A percentile compares a stretch with the other conserved stretches of the same genome.
phyloP scores from a whole-genome alignment of 169 alveolate genomes.

The Eimeria falciformis region DNA sequence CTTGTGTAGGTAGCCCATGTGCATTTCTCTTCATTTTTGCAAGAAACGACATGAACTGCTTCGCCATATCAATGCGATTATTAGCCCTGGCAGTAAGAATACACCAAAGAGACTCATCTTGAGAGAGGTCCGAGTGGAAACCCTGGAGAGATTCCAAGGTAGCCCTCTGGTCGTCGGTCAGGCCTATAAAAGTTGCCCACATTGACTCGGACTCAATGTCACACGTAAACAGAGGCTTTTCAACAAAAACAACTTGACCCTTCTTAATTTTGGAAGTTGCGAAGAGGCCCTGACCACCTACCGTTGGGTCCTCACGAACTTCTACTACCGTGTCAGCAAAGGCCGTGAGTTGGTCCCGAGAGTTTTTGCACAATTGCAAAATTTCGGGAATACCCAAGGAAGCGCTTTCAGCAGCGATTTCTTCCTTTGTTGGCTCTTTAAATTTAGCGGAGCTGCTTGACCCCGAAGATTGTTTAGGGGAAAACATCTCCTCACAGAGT shows the following conservation, averaged over 20 bases:
- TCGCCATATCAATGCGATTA: slow-evolving; percentile 36
- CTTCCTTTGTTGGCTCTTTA: neutral
- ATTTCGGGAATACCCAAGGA: slow-evolving; percentile 18
- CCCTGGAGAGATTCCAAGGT: slow-evolving; percentile 66
- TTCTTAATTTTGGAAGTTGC: neutral
- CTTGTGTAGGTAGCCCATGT: slow-evolving; percentile 36
- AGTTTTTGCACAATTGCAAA: slow-evolving; percentile 25
- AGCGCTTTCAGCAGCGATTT: neutral
- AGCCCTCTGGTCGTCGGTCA: slow-evolving; percentile 59
- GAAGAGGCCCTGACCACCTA: slow-evolving; percentile 69
- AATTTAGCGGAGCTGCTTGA: neutral
- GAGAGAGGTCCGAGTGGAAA: slow-evolving; percentile 55
- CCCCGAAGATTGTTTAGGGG: neutral
- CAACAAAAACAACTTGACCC: slow-evolving; percentile 64
- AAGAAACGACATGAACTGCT: slow-evolving; percentile 46
- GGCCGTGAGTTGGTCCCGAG: slow-evolving; percentile 39
- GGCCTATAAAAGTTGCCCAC: slow-evolving; percentile 66
- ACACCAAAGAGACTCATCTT: slow-evolving; percentile 66
- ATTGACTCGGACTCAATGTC: slow-evolving; percentile 65
- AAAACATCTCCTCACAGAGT: slow-evolving; percentile 50
- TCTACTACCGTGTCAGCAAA: slow-evolving; percentile 40
- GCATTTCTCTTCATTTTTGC: slow-evolving; percentile 75
- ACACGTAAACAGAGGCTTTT: slow-evolving; percentile 64
- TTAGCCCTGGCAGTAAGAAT: slow-evolving; percentile 37
- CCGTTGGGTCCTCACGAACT: slow-evolving; percentile 36